These are phyloP conservation scores for Adansonia gregorii DNA, from an alignment of 441 rosid genomes.

Conservation along the genomic window DNA sequence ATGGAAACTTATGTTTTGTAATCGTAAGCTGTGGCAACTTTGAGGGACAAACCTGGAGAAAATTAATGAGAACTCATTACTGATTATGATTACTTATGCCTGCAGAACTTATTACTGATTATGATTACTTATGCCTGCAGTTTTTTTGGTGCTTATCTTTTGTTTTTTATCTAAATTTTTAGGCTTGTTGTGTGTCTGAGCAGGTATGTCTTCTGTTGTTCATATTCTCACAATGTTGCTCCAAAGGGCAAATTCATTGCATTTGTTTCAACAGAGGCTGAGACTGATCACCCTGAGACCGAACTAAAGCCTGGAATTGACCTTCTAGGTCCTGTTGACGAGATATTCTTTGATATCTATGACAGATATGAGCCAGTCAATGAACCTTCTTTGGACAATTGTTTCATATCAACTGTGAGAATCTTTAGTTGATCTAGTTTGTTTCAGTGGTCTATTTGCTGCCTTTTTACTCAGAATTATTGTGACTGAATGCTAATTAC, in stretches of 20 bases:
- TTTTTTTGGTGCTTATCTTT: neutral
- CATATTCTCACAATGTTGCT: conserved; percentile 87
- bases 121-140: neutral
- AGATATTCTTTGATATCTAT: conserved; percentile 71
- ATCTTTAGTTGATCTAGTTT: neutral
- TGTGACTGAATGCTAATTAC: conserved; percentile 13
- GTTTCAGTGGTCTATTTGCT: neutral
- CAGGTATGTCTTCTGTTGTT: conserved; percentile 94
- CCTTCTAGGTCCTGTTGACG: conserved; percentile 80
- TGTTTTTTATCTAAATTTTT: neutral
- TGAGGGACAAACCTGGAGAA: neutral
- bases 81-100: neutral
- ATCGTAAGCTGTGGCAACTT: neutral
- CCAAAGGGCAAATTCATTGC: conserved; percentile 89
- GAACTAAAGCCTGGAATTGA: conserved; percentile 82
- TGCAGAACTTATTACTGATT: neutral
- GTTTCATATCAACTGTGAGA: conserved; percentile 82
- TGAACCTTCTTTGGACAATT: conserved; percentile 76
- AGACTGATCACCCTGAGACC: conserved; percentile 69
- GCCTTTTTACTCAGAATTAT: conserved; percentile 7
- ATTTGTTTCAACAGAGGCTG: conserved; percentile 86
- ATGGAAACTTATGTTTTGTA: neutral
- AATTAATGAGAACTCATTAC: neutral
- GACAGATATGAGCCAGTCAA: conserved; percentile 83
- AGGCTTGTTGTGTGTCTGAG: conserved; percentile 20